Evolutionary conservation across 2,329 filamentous ascomycete species (phyloP), one percentile per base, ranked within the genome.

Genomic region (Colletotrichum destructivum): DNA sequence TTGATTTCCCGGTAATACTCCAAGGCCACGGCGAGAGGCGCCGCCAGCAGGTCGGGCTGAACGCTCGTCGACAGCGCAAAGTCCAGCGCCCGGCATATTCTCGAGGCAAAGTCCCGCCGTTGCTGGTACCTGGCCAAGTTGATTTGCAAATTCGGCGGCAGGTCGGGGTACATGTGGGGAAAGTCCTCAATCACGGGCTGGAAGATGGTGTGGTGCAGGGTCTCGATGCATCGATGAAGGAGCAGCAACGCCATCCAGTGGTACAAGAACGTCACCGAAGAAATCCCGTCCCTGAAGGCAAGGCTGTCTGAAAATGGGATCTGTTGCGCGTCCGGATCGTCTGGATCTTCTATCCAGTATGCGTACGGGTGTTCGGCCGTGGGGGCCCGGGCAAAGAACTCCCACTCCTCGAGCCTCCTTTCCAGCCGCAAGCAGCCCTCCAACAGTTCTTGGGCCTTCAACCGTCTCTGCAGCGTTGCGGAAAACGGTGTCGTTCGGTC

Each of bases 191-290:
- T 73, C 21, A 84, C 82, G 0, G 85, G 82, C 69, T 87, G 81
- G 71, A 83, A 84, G 55, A 87, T 81, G 68, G 79, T 77, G 35
- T 81, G 79, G 69, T 88, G 82, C 18, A 90, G 78, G 18, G 76
- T 75, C 69, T 84, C 83, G 51, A 89, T 82, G 74, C 83, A 86
- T 12, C 83, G 84, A 72, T 86, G 84, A 57, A 90, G 83, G 15
- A 85, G 74, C 38, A 89, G 80, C 56, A 87, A 83, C 1, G 84
- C 78, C 72, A 86, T 83, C 88, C 88, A 90, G 77, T 88, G 89
- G 75, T 87, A 86, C 15, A 88, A 77, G 73, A 89, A 84, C 56
- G 82, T 82, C 42, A 88, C 74, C 0, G 87, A 85, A 0, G 84
- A 82, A 15, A 81, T 74, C 21, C 81, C 76, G 74, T 86, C 83